Evolutionary conservation across 2,329 filamentous ascomycete species (phyloP).

Genomic region (Tolypocladium tropicale): DNA sequence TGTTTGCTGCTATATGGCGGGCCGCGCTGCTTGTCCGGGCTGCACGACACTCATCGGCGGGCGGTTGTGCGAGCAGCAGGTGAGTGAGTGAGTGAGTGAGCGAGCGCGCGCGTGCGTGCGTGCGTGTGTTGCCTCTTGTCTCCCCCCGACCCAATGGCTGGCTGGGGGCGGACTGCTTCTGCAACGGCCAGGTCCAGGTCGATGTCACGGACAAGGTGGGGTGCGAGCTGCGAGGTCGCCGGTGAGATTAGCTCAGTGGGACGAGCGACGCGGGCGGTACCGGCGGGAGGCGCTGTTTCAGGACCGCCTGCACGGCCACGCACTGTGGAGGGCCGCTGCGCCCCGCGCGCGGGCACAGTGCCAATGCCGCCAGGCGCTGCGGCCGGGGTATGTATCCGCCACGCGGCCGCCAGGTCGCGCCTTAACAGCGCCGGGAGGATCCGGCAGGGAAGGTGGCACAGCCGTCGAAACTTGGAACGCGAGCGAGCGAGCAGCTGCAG

Average conservation of each 20-base stretch:
- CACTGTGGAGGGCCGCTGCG: neutral
- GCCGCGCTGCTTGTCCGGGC: neutral
- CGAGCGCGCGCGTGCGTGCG: neutral
- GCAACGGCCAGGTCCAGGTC: neutral
- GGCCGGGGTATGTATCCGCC: neutral
- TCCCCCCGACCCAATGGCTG: neutral
- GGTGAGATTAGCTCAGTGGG: neutral
- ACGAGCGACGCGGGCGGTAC: neutral
- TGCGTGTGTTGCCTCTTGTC: slow-evolving; percentile 1
- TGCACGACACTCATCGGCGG: neutral
- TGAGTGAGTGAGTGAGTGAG: neutral
- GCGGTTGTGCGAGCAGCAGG: slow-evolving; percentile 1
- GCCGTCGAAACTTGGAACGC: neutral
- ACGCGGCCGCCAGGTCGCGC: neutral
- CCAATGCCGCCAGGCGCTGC: neutral
- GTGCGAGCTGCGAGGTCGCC: neutral
- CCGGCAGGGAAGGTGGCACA: slow-evolving; percentile 4
- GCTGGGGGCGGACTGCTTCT: slow-evolving; percentile 1
- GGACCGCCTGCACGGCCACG: neutral
- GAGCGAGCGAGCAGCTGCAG: neutral
- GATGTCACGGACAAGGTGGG: neutral
- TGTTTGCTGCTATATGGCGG: neutral
- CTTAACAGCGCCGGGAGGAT: slow-evolving; percentile 3
- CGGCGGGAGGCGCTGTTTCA: neutral
- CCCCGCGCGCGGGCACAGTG: neutral